Base-by-base conservation (phyloP, 2,329 filamentous ascomycete species). In the Xylariaceae sp. region DNA sequence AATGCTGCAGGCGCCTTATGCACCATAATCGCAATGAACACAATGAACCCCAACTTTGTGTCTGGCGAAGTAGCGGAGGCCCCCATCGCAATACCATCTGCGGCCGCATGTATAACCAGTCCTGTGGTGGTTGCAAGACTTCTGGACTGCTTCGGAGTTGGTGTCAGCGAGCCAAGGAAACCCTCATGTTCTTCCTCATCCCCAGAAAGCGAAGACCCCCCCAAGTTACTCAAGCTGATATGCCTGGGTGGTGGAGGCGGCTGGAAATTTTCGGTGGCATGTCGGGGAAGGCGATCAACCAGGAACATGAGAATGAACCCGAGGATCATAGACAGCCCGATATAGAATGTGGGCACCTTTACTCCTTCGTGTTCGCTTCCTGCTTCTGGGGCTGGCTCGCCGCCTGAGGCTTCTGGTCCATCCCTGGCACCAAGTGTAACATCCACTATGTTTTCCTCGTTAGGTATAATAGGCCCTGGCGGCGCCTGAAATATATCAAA, bases 271-370 rank as follows among this genome's bases (percentile, higher is more conserved):
- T 87, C 75, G 1, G 78, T 76, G 4, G 83, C 80, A 60, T 89
- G 85, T 31, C 81, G 80, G 7, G 89, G 89, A 8, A 95, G 67
- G 38, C 87, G 83, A 65, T 98, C 91, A 57, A 98, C 85, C 17
- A 98, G 77, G 60, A 95, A 97, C 93, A 98, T 98, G 50, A 96
- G 76, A 43, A 95, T 81, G 64, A 97, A 98, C 11, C 93, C 93
- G 13, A 87, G 70, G 41, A 95, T 81, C 38, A 98, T 72, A 2
- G 90, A 88, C 40, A 97, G 74, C 4, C 93, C 93, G 44, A 98
- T 86, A 66, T 87, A 93, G 50, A 83, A 81, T 0, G 78, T 73
- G 63, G 89, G 78, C 71, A 79, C 64, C 34, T 72, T 67, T 8
- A 67, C 58, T 19, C 73, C 64, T 32, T 63, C 51, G 36, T 69